Evolutionary conservation across 192 early-diverging fungal species (phyloP), one percentile per base, ranked within the genome.

Genomic region (Coemansia sp.): DNA sequence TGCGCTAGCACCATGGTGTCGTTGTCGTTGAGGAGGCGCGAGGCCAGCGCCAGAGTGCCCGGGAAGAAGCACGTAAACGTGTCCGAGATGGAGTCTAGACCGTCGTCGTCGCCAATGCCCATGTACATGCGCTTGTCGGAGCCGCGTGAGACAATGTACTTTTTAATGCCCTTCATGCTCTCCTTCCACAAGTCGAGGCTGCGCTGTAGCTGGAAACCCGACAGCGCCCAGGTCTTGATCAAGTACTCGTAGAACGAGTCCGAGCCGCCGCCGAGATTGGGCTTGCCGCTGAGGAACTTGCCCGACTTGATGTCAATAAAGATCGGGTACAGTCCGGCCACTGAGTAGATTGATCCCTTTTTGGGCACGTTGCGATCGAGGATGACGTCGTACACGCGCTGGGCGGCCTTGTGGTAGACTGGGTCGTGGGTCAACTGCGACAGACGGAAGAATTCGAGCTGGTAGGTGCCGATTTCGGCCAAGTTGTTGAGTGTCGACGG

Each of bases 221-320:
- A 94, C 59, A 92, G 90, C 15, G 95, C 80, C 72, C 91, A 96
- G 60, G 94, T 93, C 69, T 98, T 98, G 59, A 91, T 89, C 43
- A 96, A 79, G 69, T 98, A 98, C 82, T 98, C 94, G 82, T 98
- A 98, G 68, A 96, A 98, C 27, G 90, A 92, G 59, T 98, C 96
- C 6, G 94, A 94, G 19, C 93, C 86, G 24, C 90, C 90, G 4
- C 96, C 96, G 35, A 97, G 84, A 31, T 94, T 91, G 54, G 91
- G 90, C 73, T 84, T 76, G 41, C 77, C 77, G 22, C 59, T 64
- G 27, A 75, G 40, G 59, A 77, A 84, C 60, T 80, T 76, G 60
- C 82, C 82, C 10, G 73, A 63, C 36, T 77, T 80, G 46, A 77
- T 77, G 27, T 84, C 78, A 37, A 84, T 83, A 56, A 86, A 93